Base-by-base conservation (phyloP, 2,329 filamentous ascomycete species). In the Thyridium curvatum region DNA sequence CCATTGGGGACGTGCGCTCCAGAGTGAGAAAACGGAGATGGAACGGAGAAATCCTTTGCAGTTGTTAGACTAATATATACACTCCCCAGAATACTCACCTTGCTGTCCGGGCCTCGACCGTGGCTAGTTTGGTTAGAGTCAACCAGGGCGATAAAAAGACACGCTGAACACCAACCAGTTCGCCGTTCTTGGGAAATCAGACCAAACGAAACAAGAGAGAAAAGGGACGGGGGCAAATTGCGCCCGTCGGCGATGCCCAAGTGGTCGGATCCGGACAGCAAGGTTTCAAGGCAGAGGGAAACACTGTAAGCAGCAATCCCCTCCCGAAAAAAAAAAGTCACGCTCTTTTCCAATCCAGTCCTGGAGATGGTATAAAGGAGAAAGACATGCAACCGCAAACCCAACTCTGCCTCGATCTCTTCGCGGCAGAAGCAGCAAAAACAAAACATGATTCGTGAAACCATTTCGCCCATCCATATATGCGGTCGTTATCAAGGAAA, bases 11-110 rank as follows among this genome's bases (percentile, higher is more conserved):
- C 18, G 31, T 47, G 40, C 51, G 49, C 49, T 45, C 46, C 39
- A 42, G 34, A 29, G n/a, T n/a, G n/a, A n/a, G 48, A 41, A 38
- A 30, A 48, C 46, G 47, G 44, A 47, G 50, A 51, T 54, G 51
- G 10, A 26, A 26, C 6, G 10, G 21, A 10, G 21, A 26, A 26
- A 26, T 59, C 56, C 56, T 58, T 60, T 54, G 52, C 51, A 38
- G 31, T 54, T 55, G 51, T 52, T 54, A 57, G 51, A 52, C 50
- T 53, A 51, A 59, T 60, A 61, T 61, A 59, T 60, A 61, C 56
- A 61, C 55, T 53, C 48, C 52, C 45, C 55, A 52, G 52, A 51
- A 45, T 50, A 50, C 57, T 60, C 51, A 59, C 55, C 57, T 58
- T 54, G 57, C 58, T 60, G 57, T 58, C 56, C 57, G 50, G 53